Conservation (phyloP, 805 yeast genomes). For the Suhomyces canberraensis region DNA sequence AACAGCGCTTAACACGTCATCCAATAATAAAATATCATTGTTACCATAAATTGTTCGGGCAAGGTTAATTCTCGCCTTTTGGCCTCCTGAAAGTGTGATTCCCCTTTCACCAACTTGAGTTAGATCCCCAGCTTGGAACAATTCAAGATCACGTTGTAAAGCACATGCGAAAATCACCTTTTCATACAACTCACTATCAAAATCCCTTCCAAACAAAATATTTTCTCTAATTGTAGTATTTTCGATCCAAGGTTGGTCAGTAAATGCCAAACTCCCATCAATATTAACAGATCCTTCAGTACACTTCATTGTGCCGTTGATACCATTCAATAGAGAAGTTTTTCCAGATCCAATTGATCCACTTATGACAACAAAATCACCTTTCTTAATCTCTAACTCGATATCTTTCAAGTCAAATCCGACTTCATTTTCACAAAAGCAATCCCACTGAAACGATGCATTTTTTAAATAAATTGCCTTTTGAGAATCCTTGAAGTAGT, state of each 20-base stretch:
- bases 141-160: slow-evolving; percentile 28
- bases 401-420: slow-evolving; percentile 18
- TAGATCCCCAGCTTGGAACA: slow-evolving; percentile 39
- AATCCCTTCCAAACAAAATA: slow-evolving; percentile 26
- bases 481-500: background rate
- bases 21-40: slow-evolving; percentile 1
- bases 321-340: slow-evolving; percentile 33
- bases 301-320: slow-evolving; percentile 35
- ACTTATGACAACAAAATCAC: slow-evolving; percentile 35
- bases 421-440: slow-evolving; percentile 3
- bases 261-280: slow-evolving; percentile 25
- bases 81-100: slow-evolving; percentile 38
- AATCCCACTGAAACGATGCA: slow-evolving; percentile 33
- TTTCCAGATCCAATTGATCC: slow-evolving; percentile 38
- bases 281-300: slow-evolving; percentile 20
- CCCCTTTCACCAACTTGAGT: slow-evolving; percentile 40
- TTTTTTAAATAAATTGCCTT: slow-evolving; percentile 19
- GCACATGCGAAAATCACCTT: slow-evolving; percentile 34
- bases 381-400: slow-evolving; percentile 23
- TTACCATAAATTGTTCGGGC: slow-evolving; percentile 68
- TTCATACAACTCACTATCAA: slow-evolving; percentile 21
- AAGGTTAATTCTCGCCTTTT: slow-evolving; percentile 54
- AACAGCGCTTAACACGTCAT: slow-evolving; percentile 20
- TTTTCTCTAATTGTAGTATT: slow-evolving; percentile 33
- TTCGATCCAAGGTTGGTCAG: slow-evolving; percentile 38